Evolutionary conservation across 2,329 filamentous ascomycete species (phyloP).

Genomic region (Acarospora socialis): DNA sequence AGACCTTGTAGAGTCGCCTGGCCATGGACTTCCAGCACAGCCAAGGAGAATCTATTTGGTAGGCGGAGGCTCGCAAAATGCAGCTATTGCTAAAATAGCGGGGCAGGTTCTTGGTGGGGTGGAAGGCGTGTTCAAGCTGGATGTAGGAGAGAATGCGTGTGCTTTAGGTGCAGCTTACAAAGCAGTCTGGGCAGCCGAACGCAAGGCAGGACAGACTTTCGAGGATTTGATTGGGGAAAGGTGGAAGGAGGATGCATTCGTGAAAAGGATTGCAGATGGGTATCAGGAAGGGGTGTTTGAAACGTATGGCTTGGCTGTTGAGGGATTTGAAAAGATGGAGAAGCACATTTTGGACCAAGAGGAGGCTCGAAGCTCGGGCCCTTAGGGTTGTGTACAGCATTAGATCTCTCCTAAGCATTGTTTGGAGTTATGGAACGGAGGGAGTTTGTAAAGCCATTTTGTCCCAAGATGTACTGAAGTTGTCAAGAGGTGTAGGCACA

Average conservation of each 20-base stretch:
- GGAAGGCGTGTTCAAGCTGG: constrained; percentile 84
- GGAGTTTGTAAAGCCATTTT: too few relatives aligned
- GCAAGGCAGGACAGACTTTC: constrained; percentile 56
- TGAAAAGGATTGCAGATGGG: constrained; percentile 69
- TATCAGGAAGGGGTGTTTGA: constrained; percentile 64
- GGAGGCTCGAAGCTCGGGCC: too few relatives aligned
- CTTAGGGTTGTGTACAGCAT: too few relatives aligned
- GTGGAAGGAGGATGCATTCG: constrained; percentile 75
- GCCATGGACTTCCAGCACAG: constrained; percentile 54
- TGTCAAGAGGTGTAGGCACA: too few relatives aligned
- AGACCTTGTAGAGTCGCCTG: constrained; percentile 51
- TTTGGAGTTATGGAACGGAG: too few relatives aligned
- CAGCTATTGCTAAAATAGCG: constrained; percentile 70
- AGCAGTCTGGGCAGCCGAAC: constrained; percentile 80
- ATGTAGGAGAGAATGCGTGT: constrained; percentile 91
- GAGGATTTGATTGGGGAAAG: constrained; percentile 71
- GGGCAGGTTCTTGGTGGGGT: constrained; percentile 78
- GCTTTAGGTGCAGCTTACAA: constrained; percentile 86
- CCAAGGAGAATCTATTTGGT: constrained; percentile 87
- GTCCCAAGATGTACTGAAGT: too few relatives aligned
- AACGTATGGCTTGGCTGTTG: constrained; percentile 60
- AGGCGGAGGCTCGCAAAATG: constrained; percentile 79
- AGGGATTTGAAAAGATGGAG: constrained; percentile 68
- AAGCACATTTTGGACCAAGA: constrained; percentile 40
- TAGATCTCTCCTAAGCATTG: too few relatives aligned